Base-by-base conservation (phyloP, 2,329 filamentous ascomycete species). In the Venturia aucupariae region DNA sequence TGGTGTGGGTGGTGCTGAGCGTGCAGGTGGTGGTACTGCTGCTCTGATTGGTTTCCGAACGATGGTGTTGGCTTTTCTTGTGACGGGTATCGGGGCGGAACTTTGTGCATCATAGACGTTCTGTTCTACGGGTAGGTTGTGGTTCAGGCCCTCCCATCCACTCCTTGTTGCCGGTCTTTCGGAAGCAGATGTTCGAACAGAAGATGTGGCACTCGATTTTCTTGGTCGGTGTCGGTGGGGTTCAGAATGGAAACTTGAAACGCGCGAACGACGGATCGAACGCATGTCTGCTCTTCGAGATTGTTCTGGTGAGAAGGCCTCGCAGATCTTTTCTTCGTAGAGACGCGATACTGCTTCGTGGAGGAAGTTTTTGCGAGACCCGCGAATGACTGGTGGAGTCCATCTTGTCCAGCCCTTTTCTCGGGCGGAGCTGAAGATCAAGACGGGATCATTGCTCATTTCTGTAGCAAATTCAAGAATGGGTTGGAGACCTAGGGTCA, bases 341-440 rank as follows among this genome's bases (percentile, higher is more conserved):
- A 84, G 78, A 27, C 82, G 81, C 0, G 82, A 79, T 39, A 86
- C 79, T 1, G 84, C 83, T 70, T 86, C 83, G 65, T 83, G 83
- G 65, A 88, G 76, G 72, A 88, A 88, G 3, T 77, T 80, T 15
- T 78, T 76, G 22, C 83, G 81, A 62, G 78, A 82, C 54, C 76
- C 75, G 59, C 76, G 78, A 44, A 71, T 71, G 17, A 70, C 67
- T 0, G 81, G 80, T 8, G 77, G 75, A 13, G 78, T 77, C 85
- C 85, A 88, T 60, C 77, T 76, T 1, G 81, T 82, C 75, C 84
- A 81, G n/a, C 83, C 82, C 17, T 82, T 78, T 32, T 78, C 71
- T 38, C 79, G 74, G 2, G 85, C 85, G 32, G 80, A 72, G 13
- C 76, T 74, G 69, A 87, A 86, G 13, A 79, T 80, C 11, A 22